Percentiles rank a stretch among this genome's conserved stretches.
Conservation (phyloP, 768 basidiomycete genomes). For the Suillus lakei region DNA sequence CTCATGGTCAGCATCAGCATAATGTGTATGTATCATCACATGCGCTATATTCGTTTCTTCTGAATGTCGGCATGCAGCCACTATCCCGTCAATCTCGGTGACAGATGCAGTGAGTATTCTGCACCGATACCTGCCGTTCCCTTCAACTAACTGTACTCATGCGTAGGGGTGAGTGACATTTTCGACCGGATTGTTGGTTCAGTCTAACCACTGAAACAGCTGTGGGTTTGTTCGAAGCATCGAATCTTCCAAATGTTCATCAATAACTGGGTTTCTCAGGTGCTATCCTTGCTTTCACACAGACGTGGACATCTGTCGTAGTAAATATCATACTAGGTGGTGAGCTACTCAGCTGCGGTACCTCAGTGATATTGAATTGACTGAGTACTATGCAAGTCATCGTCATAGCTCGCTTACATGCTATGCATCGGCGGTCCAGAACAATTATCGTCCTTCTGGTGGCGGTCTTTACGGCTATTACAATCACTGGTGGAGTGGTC, state of each 20-base stretch:
- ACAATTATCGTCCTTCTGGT: background rate
- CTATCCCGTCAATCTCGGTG: background rate
- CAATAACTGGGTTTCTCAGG: background rate
- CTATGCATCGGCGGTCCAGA: background rate
- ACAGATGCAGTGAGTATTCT: background rate
- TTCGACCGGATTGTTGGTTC: background rate
- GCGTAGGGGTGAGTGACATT: slow-evolving; percentile 3
- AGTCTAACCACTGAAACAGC: background rate
- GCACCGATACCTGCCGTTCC: background rate
- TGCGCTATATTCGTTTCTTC: background rate
- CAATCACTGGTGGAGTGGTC: background rate
- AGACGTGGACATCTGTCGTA: background rate
- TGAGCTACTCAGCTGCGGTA: background rate
- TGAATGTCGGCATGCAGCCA: background rate
- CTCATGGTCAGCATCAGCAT: background rate
- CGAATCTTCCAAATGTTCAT: background rate
- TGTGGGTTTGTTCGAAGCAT: background rate
- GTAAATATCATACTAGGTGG: background rate
- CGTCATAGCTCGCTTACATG: background rate
- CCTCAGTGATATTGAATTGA: background rate
- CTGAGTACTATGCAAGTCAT: background rate
- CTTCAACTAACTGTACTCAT: background rate
- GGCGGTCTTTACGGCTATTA: background rate
- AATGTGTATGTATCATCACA: background rate
- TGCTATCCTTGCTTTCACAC: background rate